phyloP scores from a whole-genome alignment of 139 green algal genomes.

The Limnomonas spitsbergensis region DNA sequence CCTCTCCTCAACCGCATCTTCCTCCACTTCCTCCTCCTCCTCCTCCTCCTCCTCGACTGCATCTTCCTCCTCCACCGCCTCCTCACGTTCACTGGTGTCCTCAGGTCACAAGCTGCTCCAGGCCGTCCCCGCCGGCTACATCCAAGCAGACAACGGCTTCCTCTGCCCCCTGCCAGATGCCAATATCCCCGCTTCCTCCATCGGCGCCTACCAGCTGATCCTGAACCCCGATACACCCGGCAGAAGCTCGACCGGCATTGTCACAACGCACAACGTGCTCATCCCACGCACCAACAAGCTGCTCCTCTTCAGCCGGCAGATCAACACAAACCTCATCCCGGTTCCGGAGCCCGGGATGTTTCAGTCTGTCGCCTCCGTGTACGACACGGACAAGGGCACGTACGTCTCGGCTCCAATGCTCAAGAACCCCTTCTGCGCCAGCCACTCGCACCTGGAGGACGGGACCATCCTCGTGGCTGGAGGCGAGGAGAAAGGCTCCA shows the following conservation, averaged over 20 bases:
- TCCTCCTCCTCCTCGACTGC: too few species aligned
- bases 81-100: too few species aligned
- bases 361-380: neutral
- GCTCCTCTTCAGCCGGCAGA: neutral
- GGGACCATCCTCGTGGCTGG: neutral
- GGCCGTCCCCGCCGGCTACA: too few species aligned
- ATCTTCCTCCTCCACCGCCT: too few species aligned
- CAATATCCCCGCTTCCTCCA: too few species aligned
- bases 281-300: neutral
- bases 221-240: neutral
- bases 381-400: neutral
- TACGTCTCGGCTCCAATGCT: neutral
- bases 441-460: neutral
- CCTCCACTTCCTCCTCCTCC: too few species aligned
- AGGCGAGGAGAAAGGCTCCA: neutral
- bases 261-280: neutral
- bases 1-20: too few species aligned
- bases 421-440: neutral
- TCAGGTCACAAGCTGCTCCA: too few species aligned
- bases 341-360: neutral
- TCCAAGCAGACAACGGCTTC: too few species aligned
- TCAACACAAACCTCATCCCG: neutral
- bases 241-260: neutral
- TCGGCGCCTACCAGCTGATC: neutral
- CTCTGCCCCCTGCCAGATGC: too few species aligned